Base-by-base conservation (phyloP, 805 yeast genomes). In the Saccharomycopsis javanensis region DNA sequence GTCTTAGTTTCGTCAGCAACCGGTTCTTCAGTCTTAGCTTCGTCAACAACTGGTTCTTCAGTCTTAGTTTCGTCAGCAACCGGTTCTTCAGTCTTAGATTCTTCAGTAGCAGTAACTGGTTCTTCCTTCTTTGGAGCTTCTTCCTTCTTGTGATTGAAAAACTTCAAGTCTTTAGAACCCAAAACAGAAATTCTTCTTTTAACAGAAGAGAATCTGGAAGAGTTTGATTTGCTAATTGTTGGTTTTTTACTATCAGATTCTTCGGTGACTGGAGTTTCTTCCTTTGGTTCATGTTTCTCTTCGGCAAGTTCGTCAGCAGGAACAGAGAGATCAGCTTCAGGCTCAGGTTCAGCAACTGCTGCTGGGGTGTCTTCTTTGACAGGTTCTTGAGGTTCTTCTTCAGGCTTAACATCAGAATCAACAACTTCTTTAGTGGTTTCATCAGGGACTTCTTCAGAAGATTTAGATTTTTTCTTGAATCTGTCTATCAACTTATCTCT, bases 341-440 rank as follows among this genome's bases (percentile, higher is more conserved):
- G n/a, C n/a, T n/a, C 53, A 57, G 62, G 45, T 13, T 46, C 55
- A 16, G 23, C 25, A 5, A 23, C 27, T 25, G 27, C 30, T 27
- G 4, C 27, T 42, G 20, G 63, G 20, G 61, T 63, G 35, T n/a
- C 52, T 46, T 53, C 53, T 37, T 38, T 18, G 13, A 61, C 61
- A 25, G 55, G n/a, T n/a, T n/a, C n/a, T 59, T 61, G 27, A 15
- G 20, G 42, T 56, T 58, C 54, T 42, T 42, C 54, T 28, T 54
- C 53, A 27, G 58, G 37, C 15, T 50, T 30, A 57, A 64, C 54
- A 60, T 61, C 34, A 58, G 62, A 53, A 54, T 55, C 25, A 63
- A 57, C n/a, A 67, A 65, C 38, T 62, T 62, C 42, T 57, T 60
- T 54, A 51, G 68, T 71, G 55, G 72, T 65, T 56, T n/a, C 52